A percentile compares a stretch with the other conserved stretches of the same genome.
Conservation (phyloP, 2,329 filamentous ascomycete genomes). For the Neophaeococcomyces mojaviensis region DNA sequence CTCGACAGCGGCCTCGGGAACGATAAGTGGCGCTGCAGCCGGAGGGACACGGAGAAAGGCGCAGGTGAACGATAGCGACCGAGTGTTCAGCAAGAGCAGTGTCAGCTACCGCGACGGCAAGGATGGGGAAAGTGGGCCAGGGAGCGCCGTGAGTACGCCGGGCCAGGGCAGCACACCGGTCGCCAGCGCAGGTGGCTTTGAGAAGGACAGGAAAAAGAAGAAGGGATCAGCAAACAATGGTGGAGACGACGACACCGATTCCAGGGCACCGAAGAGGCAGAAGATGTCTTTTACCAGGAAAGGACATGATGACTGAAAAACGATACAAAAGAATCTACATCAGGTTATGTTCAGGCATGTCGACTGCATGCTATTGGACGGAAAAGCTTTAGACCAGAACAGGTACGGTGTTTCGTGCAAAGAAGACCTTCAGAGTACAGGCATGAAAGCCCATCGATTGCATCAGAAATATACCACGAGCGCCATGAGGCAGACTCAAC, state of each 20-base stretch:
- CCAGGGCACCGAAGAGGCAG: conserved; percentile 21
- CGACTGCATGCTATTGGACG: background rate
- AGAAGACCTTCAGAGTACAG: too few species aligned
- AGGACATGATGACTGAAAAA: conserved; percentile 20
- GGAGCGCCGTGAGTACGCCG: conserved; percentile 39
- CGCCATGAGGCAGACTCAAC: too few species aligned
- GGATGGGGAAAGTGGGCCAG: conserved; percentile 19
- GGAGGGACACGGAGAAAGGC: conserved; percentile 34
- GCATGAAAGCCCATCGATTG: too few species aligned
- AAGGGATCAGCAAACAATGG: conserved; percentile 29
- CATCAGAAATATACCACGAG: too few species aligned
- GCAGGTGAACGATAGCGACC: conserved; percentile 38
- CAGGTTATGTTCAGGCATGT: background rate
- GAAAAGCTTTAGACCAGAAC: background rate
- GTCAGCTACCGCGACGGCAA: conserved; percentile 36
- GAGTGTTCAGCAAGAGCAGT: conserved; percentile 43
- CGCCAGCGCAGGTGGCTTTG: conserved; percentile 30
- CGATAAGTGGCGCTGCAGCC: conserved; percentile 25
- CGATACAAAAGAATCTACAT: background rate
- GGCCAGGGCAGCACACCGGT: conserved; percentile 41
- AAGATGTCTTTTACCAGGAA: conserved; percentile 21
- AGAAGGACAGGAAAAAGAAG: conserved; percentile 38
- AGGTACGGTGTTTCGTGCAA: too few species aligned
- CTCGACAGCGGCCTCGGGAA: conserved; percentile 46
- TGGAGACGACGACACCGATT: conserved; percentile 29